Base-by-base conservation (phyloP, 75 land plant genomes). In the Selaginella moellendorffii region DNA sequence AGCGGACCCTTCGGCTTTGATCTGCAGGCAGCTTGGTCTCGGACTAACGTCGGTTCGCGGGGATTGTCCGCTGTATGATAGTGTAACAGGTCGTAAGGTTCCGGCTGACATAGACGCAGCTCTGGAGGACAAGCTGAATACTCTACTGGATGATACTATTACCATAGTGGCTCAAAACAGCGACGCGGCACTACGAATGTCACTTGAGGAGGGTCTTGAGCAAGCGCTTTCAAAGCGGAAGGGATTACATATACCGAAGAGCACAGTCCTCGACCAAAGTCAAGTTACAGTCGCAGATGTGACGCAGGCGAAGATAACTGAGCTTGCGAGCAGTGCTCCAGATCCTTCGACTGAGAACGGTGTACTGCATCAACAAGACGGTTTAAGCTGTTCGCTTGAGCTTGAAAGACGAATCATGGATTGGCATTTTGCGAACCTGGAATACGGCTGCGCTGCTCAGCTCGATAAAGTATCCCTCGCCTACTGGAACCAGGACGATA, bases 401-500 rank as follows among this genome's bases (percentile, higher is more conserved):
- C 68, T 92, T 61, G 98, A 92, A 71, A 66, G 98, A 62, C 79
- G 98, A 30, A 85, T 92, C 52, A 92, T 92, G 98, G 79, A 92
- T 70, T 92, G 98, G 98, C 98, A 92, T 72, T 85, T 88, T 72
- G 98, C 98, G 1, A 69, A 92, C 31, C 66, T 92, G 25, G 98
- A 92, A 67, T 92, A 92, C 68, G 98, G 98, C 2, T 92, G 98
- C 77, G 98, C 98, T 62, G 90, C 98, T 46, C 71, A 65, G 68
- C 84, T 92, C 26, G 77, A 83, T 24, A 69, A 81, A 30, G 98
- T 92, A 14, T 92, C 98, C 5, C 86, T 92, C 42, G 95, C 98
- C 52, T 76, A 85, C 56, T 92, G 98, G 98, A 92, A 88, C 63
- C 98, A 92, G 64, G 98, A 92, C 75, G 98, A 92, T 81, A 76